Evolutionary conservation across 2,329 filamentous ascomycete species (phyloP).

Genomic region (Fusarium caatingaense): DNA sequence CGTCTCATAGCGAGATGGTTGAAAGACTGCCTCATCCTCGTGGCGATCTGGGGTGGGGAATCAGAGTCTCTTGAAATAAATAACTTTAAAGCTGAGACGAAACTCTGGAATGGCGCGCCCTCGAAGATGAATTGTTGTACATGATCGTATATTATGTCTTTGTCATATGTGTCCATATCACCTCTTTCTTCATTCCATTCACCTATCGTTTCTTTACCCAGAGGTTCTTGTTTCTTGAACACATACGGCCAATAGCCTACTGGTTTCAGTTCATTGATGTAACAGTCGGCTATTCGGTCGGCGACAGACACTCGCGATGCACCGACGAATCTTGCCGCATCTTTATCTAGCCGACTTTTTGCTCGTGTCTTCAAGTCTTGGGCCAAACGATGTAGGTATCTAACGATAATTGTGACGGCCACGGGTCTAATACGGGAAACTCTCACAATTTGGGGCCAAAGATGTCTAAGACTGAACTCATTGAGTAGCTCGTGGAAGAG

Average conservation of each 20-base stretch:
- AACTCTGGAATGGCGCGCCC: not conserved
- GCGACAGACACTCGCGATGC: not conserved
- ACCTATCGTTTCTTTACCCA: no score
- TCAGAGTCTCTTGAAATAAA: not conserved
- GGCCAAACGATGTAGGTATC: no score
- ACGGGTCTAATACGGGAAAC: no score
- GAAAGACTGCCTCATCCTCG: not conserved
- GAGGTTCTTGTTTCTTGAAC: fast-evolving
- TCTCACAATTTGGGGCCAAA: constrained; percentile 10
- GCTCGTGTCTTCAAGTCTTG: not conserved
- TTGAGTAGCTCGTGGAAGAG: not conserved
- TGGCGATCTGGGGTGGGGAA: fast-evolving
- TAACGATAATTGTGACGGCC: no score
- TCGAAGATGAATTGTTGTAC: not conserved
- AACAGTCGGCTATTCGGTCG: not conserved
- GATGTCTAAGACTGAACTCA: not conserved
- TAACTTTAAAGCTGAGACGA: not conserved
- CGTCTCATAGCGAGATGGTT: not conserved
- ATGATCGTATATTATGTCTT: not conserved
- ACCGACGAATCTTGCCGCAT: not conserved
- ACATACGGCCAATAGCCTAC: no score
- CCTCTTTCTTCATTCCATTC: no score
- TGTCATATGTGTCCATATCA: not conserved
- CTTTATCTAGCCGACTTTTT: not conserved
- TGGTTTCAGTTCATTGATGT: not conserved